Evolutionary conservation across 1,284 basidiomycete genomes (phyloP), one percentile per base, ranked within the genome.

Genomic region (Microbotryum scabiosae): DNA sequence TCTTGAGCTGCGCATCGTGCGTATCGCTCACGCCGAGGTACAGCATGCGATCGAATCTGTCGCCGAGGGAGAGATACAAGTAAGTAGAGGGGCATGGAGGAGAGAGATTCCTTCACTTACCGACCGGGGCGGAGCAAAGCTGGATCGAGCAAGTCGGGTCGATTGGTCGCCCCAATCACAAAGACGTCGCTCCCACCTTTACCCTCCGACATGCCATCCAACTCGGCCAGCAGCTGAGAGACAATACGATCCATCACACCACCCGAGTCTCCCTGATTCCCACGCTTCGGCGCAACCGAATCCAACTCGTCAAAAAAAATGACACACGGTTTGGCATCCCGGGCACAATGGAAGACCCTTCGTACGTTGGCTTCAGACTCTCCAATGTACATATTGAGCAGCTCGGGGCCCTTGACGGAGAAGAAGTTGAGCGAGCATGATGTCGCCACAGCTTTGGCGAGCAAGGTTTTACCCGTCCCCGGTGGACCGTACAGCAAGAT

Each of bases 21-120:
- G 86, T 90, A 57, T 87, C 83, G 76, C 87, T 87, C n/a, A 97
- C 86, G 28, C 90, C 90, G 53, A 99, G 82, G 75, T 98, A 99
- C 30, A 99, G 80, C 87, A 98, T 86, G 12, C 91, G 87, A 74
- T 99, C 96, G 77, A 99, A 99, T 65, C 94, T 92, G 69, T 14
- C 16, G n/a, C 2, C 2, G 18, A 14, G 0, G 30, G 55, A 30
- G 16, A 30, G 43, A 10, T 26, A 36, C 55, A 23, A 10, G 41
- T 20, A 12, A 51, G 25, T 12, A 3, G 6, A 20, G 12, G 43
- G 5, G 16, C 23, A 23, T 25, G 26, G 25, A 50, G 23, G 7
- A 30, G 41, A 51, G 28, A 18, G 44, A 12, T 21, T 7, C 14
- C 36, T 41, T 25, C 5, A 46, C 69, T 47, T 26, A 73, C 73